A percentile compares a stretch with the other conserved stretches of the same genome.
phyloP scores from a whole-genome alignment of 495 filamentous ascomycete species.

The Neurospora sp. region DNA sequence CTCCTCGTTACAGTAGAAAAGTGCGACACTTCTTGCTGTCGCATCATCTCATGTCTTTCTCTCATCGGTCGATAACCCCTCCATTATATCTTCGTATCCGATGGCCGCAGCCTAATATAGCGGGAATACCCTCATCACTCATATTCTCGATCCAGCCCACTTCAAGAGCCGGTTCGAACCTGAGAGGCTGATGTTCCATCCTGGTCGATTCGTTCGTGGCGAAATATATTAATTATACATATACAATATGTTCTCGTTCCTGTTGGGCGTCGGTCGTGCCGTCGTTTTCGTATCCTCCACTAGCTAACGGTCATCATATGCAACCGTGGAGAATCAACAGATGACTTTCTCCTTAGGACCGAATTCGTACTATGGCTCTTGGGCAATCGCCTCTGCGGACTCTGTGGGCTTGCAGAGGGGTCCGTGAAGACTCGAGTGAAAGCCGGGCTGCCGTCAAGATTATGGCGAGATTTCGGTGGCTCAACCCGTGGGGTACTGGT shows the following conservation, averaged over 20 bases:
- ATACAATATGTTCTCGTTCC: conserved; percentile 7
- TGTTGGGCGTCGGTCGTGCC: neutral
- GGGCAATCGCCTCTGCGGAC: conserved; percentile 35
- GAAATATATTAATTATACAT: conserved; percentile 12
- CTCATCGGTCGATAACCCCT: neutral
- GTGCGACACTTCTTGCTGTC: neutral
- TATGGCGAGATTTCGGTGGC: conserved; percentile 15
- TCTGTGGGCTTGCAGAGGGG: conserved; percentile 26
- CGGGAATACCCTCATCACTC: neutral
- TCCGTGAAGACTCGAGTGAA: conserved; percentile 57
- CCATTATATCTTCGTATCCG: neutral
- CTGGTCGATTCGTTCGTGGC: neutral
- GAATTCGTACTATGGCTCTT: conserved; percentile 43
- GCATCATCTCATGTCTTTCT: neutral
- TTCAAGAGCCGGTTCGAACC: neutral
- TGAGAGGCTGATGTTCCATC: neutral
- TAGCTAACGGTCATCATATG: conserved; percentile 61
- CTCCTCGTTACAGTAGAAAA: neutral
- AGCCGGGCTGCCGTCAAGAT: conserved; percentile 45
- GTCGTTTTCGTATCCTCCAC: neutral
- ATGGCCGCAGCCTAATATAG: neutral
- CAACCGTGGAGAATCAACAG: conserved; percentile 44
- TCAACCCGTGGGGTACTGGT: conserved; percentile 36
- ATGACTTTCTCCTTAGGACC: conserved; percentile 35
- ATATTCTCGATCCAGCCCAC: neutral